Evolutionary conservation across 495 filamentous ascomycete genomes (phyloP).

Genomic region (Lasiosphaeria hispida): DNA sequence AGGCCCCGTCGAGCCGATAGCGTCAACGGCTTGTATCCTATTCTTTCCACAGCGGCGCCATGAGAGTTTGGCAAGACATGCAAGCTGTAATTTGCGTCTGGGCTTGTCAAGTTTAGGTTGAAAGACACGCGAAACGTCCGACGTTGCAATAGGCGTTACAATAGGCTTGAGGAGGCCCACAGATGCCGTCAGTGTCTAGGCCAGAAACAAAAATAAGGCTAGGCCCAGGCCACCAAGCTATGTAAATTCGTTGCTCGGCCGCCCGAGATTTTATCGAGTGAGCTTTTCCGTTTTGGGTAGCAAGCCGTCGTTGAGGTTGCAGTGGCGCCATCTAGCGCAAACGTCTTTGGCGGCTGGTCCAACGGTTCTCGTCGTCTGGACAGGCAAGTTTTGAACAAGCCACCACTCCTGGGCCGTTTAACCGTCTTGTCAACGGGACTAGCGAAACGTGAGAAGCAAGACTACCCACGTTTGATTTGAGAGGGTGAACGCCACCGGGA

Average conservation of each 20-base stretch:
- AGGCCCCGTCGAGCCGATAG: not conserved
- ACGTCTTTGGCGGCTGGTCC: not conserved
- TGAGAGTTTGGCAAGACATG: not conserved
- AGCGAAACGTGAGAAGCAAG: not conserved
- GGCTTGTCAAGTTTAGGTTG: not conserved
- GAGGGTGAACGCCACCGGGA: slow-evolving; percentile 3
- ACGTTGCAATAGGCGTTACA: slow-evolving; percentile 15
- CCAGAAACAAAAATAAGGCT: not conserved
- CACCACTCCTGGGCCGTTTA: not conserved
- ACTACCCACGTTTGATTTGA: not conserved
- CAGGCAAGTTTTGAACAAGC: not conserved
- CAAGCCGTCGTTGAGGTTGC: slow-evolving; percentile 6
- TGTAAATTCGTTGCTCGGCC: not conserved
- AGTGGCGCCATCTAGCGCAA: slow-evolving; percentile 18
- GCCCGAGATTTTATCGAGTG: slow-evolving; percentile 2
- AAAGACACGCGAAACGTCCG: slow-evolving; percentile 1
- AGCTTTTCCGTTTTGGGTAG: not conserved
- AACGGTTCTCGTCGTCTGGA: slow-evolving; percentile 4
- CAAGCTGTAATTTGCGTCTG: not conserved
- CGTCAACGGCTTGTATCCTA: not conserved
- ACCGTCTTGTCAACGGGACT: slow-evolving; percentile 2
- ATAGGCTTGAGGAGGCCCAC: too few relatives aligned
- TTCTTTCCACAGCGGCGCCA: not conserved
- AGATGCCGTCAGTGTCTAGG: slow-evolving; percentile 7
- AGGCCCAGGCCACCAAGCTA: not conserved